Evolutionary conservation across 202 grass and related monocot genomes (phyloP), one percentile per base, ranked within the genome.

Genomic region (Setaria italica): DNA sequence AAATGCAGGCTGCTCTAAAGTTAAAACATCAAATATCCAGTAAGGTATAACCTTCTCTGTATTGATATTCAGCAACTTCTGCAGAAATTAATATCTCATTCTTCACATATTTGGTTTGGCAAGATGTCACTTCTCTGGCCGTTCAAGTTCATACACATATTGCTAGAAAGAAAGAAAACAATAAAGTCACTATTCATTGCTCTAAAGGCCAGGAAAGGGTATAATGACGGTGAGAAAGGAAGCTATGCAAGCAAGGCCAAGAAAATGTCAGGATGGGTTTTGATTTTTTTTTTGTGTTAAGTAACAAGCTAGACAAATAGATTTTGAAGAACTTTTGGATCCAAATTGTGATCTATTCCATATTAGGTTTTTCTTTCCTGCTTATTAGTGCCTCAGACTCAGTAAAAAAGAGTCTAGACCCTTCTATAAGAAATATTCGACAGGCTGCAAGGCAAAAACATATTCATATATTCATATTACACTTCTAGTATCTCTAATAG

Each of bases 11-110:
- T 70, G 34, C 17, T 73, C 12, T 58, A 50, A n/a, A 46, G 34
- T 71, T 70, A 77, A 62, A 76, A 69, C 39, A 83, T 55, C 63
- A 88, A 79, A 48, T 79, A 67, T 80, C 60, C 25, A 70, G 15
- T 19, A 70, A 43, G 34, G 33, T 47, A 5, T 43, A 85, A 80
- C 16, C 43, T 67, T 88, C 16, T 70, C 33, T 53, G 37, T 14
- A 56, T 21, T 77, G 54, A 49, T 47, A 76, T 11, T 77, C 57
- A 55, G 58, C 0, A 78, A 57, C 34, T 67, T 82, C 53, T 67
- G 49, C 66, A 79, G 39, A 78, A 73, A 82, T 47, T 82, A 72
- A 72, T 77, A 82, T n/a, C 50, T 70, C 39, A 17, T 72, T 63
- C 21, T 21, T 25, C 73, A 60, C 4, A 67, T 0, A 82, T 72